These are phyloP conservation scores for Nitzschia sp. DNA, from an alignment of 108 stramenopile species.

Conservation along the genomic window DNA sequence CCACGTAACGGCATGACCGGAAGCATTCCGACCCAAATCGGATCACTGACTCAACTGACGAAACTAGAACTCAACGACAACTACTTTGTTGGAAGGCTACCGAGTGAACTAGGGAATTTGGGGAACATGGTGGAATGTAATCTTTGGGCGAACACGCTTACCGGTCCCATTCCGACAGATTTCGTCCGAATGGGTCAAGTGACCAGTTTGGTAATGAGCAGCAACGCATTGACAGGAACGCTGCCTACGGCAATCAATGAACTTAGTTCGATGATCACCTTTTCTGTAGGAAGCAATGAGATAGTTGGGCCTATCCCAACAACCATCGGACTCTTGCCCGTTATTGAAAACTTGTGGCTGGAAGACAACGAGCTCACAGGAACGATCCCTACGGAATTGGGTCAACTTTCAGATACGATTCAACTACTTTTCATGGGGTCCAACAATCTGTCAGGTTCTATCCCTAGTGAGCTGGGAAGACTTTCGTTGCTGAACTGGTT, in stretches of 20 bases:
- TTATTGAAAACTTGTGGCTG: background rate
- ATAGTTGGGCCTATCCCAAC: conserved; percentile 4
- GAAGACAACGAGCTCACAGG: conserved; percentile 27
- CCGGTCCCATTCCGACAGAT: background rate
- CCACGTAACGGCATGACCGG: conserved; percentile 20
- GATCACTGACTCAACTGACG: conserved; percentile 12
- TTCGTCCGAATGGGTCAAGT: background rate
- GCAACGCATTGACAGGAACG: conserved; percentile 5
- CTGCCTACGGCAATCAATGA: conserved; percentile 1
- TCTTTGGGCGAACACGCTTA: conserved; percentile 1
- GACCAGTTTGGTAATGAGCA: conserved; percentile 5
- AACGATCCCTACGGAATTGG: conserved; percentile 32
- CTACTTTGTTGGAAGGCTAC: conserved; percentile 17
- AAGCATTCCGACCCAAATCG: conserved; percentile 24
- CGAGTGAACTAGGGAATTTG: conserved; percentile 15
- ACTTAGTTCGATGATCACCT: background rate
- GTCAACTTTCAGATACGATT: conserved; percentile 1
- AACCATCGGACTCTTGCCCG: background rate
- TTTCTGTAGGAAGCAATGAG: conserved; percentile 6
- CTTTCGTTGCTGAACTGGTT: conserved; percentile 16
- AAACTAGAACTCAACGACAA: conserved; percentile 27
- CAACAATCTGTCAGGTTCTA: conserved; percentile 24
- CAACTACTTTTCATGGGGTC: conserved; percentile 15
- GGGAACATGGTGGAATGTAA: background rate
- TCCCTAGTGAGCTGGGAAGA: conserved; percentile 24